Conservation (phyloP, 345 rosid genomes). For the Heritiera littoralis region DNA sequence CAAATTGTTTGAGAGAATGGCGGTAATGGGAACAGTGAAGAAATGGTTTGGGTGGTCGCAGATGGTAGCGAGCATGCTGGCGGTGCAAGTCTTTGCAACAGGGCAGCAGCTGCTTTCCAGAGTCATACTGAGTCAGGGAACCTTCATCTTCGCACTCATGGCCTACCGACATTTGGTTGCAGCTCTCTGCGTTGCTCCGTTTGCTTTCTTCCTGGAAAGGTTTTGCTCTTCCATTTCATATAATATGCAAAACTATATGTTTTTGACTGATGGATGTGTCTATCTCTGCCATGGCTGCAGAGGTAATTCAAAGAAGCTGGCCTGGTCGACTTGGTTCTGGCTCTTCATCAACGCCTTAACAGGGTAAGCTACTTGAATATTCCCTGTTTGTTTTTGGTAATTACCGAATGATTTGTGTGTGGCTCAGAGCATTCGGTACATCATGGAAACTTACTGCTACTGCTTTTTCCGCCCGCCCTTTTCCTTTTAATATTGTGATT, state of each 20-base stretch:
- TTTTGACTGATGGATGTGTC: not conserved
- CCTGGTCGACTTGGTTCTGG: conserved; percentile 40
- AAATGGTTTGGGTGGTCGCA: conserved; percentile 26
- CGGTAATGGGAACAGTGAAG: conserved; percentile 1
- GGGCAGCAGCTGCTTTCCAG: conserved; percentile 47
- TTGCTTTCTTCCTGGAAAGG: conserved; percentile 52
- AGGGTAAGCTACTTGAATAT: conserved; percentile 35
- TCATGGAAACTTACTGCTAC: not conserved
- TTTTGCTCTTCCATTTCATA: not conserved
- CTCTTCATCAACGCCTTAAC: conserved; percentile 40
- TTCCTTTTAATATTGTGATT: not conserved
- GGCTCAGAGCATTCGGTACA: not conserved
- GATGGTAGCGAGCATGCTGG: conserved; percentile 37
- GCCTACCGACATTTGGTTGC: conserved; percentile 55
- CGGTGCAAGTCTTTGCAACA: conserved; percentile 46
- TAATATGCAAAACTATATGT: not conserved
- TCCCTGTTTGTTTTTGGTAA: not conserved
- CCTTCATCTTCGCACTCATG: conserved; percentile 46
- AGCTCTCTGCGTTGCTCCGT: conserved; percentile 46
- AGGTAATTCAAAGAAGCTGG: conserved; percentile 25
- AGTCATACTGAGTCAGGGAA: conserved; percentile 37
- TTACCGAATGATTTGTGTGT: not conserved
- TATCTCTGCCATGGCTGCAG: conserved; percentile 28
- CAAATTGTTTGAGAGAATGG: not conserved
- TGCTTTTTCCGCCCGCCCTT: not conserved